Conservation (phyloP, 2,329 filamentous ascomycete species). For the Mariannaea sp. region DNA sequence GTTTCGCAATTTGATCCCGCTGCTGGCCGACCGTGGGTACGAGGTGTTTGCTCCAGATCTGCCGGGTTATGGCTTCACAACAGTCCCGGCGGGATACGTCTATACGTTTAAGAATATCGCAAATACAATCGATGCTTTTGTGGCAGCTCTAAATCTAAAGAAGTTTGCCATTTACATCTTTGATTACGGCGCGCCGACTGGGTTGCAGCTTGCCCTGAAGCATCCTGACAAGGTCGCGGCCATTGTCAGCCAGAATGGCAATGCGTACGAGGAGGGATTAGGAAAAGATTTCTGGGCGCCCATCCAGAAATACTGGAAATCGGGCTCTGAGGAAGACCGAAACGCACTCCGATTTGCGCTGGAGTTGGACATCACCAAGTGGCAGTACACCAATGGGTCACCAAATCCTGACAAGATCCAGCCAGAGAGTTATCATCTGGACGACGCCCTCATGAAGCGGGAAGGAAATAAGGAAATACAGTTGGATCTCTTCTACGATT, state of each 20-base stretch:
- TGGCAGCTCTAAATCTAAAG: conserved; percentile 51
- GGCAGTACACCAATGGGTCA: conserved; percentile 51
- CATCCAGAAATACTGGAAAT: conserved; percentile 51
- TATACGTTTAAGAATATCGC: conserved; percentile 61
- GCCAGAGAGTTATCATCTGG: conserved; percentile 55
- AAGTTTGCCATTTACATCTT: conserved; percentile 64
- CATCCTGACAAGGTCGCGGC: conserved; percentile 53
- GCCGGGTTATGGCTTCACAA: conserved; percentile 64
- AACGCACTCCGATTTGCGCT: conserved; percentile 43
- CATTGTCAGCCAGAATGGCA: conserved; percentile 65
- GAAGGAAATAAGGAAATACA: conserved; percentile 57
- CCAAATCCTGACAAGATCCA: conserved; percentile 42
- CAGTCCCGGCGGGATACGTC: conserved; percentile 50
- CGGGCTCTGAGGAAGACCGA: conserved; percentile 43
- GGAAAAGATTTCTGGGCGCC: conserved; percentile 55
- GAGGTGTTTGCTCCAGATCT: conserved; percentile 60
- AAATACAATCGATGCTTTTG: conserved; percentile 52
- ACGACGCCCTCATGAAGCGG: conserved; percentile 56
- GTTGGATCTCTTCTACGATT: conserved; percentile 62
- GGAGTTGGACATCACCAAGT: conserved; percentile 46
- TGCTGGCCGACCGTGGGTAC: conserved; percentile 44
- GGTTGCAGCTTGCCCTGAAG: conserved; percentile 56
- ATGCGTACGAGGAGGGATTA: conserved; percentile 63
- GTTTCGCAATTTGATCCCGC: conserved; percentile 51
- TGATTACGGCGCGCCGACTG: conserved; percentile 65